Base-by-base conservation (phyloP, 192 early-diverging fungal species). In the Podila horticola region DNA sequence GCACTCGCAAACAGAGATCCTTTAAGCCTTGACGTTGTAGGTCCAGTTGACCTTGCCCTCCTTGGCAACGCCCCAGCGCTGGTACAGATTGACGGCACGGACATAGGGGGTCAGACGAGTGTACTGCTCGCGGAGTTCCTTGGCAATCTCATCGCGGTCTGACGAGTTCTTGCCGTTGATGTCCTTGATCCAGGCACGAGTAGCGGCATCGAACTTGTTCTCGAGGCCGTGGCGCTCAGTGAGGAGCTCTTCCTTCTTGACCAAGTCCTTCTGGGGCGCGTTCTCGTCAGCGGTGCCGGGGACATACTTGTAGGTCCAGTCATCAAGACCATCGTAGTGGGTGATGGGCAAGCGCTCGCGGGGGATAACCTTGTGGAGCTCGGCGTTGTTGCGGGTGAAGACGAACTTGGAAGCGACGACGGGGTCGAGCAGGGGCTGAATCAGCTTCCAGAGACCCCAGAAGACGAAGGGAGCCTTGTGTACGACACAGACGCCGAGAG, bases 401-500 rank as follows among this genome's bases (percentile, higher is more conserved):
- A 88, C 82, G 69, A 98, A 91, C 82, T 98, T 98, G 64, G 88
- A 86, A 30, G 90, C 95, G 10, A 97, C 96, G 19, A 97, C 94
- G 48, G 96, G 95, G 73, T 98, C 96, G 22, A 98, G 85, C 76
- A 95, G 85, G 41, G 94, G 93, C 66, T 89, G 84, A 68, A 97
- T 92, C 62, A 96, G 73, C 66, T 88, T 89, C 96, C 96, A 98
- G 66, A 95, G 87, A 65, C 90, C 91, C 66, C 90, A 86, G 84
- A 97, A 97, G 38, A 97, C 86, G 92, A 95, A 97, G 59, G 96
- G 95, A 4, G 96, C 95, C 67, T 92, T 91, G 82, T 97, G 93
- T 36, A 98, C 91, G 5, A 97, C 85, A 41, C 91, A 90, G 5
- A 88, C 79, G 34, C 96, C 96, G 17, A 98, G 86, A 28, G 89